phyloP scores from a whole-genome alignment of 2,329 filamentous ascomycete genomes.

The Microascus cirrosus region DNA sequence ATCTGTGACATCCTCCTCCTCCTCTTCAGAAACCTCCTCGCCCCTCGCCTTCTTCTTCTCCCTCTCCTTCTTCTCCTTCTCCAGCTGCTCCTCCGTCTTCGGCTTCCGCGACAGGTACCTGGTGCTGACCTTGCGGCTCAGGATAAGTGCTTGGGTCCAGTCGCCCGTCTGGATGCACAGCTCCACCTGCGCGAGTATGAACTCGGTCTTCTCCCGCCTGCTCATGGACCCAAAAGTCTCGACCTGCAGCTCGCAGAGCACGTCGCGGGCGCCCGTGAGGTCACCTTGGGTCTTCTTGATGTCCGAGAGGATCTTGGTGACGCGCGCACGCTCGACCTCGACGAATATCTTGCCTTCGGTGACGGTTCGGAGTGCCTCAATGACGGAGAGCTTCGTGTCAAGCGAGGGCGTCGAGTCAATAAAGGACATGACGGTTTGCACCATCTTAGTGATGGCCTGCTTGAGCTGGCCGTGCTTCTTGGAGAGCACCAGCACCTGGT shows the following conservation, averaged over 20 bases:
- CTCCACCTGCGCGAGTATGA: conserved; percentile 88
- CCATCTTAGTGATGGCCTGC: conserved; percentile 98
- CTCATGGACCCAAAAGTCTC: conserved; percentile 99
- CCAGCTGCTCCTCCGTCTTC: conserved; percentile 79
- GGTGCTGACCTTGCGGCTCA: conserved; percentile 95
- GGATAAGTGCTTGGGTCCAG: conserved; percentile 89
- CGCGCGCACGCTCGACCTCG: conserved; percentile 90
- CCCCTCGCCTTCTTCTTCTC: conserved; percentile 76
- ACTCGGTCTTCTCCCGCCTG: conserved; percentile 94
- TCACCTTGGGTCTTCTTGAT: conserved; percentile 97
- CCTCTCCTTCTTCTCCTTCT: conserved; percentile 80
- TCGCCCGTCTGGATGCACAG: conserved; percentile 93
- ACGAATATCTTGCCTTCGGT: conserved; percentile 99
- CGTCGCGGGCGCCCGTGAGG: conserved; percentile 78
- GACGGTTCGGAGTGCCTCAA: conserved; percentile 89
- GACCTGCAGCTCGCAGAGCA: conserved; percentile 93
- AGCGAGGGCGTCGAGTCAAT: conserved; percentile 74
- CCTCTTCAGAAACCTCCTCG: conserved; percentile 67
- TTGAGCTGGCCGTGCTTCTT: conserved; percentile 99
- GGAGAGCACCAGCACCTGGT: conserved; percentile 88
- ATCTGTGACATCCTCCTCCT: conserved; percentile 85
- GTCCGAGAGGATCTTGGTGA: conserved; percentile 89
- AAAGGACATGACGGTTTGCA: conserved; percentile 90
- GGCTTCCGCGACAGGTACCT: conserved; percentile 81
- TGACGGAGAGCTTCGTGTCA: conserved; percentile 84